These are phyloP conservation scores for Endocarpon pusillum DNA, from an alignment of 495 filamentous ascomycete species.

Conservation along the genomic window DNA sequence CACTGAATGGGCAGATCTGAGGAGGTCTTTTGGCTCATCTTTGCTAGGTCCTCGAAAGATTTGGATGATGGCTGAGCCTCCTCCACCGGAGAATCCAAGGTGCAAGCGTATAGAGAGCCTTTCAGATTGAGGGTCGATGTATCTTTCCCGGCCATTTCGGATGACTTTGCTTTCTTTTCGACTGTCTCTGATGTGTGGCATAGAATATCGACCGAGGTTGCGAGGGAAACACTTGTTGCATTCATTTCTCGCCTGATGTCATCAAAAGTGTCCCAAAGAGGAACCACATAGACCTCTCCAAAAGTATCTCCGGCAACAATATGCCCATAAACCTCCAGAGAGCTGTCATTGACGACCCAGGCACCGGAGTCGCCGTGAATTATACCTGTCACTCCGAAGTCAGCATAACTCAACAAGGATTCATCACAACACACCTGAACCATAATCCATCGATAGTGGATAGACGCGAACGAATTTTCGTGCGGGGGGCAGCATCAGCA, in stretches of 20 bases:
- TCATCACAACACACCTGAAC: conserved; percentile 3
- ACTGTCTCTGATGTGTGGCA: too few species aligned
- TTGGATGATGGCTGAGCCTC: too few species aligned
- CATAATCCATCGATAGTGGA: conserved; percentile 2
- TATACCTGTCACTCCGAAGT: conserved; percentile 3
- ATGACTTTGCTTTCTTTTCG: too few species aligned
- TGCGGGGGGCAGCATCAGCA: conserved; percentile 7
- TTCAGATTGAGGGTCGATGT: too few species aligned
- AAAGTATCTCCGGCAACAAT: conserved; percentile 13
- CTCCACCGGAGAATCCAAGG: too few species aligned
- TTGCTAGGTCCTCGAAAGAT: too few species aligned
- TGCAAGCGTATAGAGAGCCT: too few species aligned
- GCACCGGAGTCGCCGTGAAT: conserved; percentile 14
- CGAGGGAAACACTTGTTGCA: neutral
- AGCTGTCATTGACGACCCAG: conserved; percentile 13
- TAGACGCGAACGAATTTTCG: conserved; percentile 5
- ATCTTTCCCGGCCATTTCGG: too few species aligned
- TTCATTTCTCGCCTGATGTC: conserved; percentile 10
- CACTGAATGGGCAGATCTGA: too few species aligned
- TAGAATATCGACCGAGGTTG: neutral
- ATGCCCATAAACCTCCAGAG: conserved; percentile 12
- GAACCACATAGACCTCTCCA: conserved; percentile 14
- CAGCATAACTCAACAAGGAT: neutral
- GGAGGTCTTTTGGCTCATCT: too few species aligned
- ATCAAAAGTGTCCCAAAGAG: conserved; percentile 7